These are phyloP conservation scores for Globisporangium irregulare DNA, from an alignment of 352 stramenopile species.

Conservation along the genomic window DNA sequence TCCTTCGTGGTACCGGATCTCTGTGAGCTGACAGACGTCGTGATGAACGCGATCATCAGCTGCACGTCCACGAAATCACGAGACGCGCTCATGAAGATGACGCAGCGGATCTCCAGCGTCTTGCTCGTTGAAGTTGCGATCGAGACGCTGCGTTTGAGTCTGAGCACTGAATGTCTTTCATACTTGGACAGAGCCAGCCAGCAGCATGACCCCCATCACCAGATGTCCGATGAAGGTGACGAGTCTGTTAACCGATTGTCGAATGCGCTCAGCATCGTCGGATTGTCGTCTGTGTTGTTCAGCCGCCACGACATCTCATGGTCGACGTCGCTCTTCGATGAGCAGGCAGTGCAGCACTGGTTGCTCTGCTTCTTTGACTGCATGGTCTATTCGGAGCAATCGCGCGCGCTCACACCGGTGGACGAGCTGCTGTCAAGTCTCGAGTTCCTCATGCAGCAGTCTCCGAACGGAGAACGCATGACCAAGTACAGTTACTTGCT, in stretches of 20 bases:
- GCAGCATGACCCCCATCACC: conserved; percentile 18
- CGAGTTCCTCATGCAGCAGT: conserved; percentile 8
- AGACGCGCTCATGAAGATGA: conserved; percentile 26
- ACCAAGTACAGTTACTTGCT: conserved; percentile 34
- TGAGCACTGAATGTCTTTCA: conserved; percentile 32
- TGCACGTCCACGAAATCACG: conserved; percentile 32
- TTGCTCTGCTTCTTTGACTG: conserved; percentile 23
- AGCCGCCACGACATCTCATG: conserved; percentile 12
- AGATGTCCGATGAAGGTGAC: conserved; percentile 9
- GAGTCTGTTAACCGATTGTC: conserved; percentile 13
- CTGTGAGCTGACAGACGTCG: conserved; percentile 19
- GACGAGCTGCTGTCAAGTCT: conserved; percentile 23
- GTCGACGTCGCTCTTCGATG: conserved; percentile 19
- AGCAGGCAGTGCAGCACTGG: conserved; percentile 16
- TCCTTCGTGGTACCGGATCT: conserved; percentile 15
- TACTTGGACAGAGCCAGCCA: conserved; percentile 11
- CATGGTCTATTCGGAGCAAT: conserved; percentile 24
- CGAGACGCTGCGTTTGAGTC: conserved; percentile 19
- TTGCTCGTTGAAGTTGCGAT: conserved; percentile 25
- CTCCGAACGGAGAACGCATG: conserved; percentile 1
- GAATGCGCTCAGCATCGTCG: conserved; percentile 19
- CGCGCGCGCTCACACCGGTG: conserved; percentile 24
- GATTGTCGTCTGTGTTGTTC: conserved; percentile 10
- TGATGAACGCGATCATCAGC: conserved; percentile 38
- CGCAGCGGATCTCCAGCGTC: conserved; percentile 22